Evolutionary conservation across 768 basidiomycete species (phyloP), one percentile per base, ranked within the genome.

Genomic region (Megacollybia marginata): DNA sequence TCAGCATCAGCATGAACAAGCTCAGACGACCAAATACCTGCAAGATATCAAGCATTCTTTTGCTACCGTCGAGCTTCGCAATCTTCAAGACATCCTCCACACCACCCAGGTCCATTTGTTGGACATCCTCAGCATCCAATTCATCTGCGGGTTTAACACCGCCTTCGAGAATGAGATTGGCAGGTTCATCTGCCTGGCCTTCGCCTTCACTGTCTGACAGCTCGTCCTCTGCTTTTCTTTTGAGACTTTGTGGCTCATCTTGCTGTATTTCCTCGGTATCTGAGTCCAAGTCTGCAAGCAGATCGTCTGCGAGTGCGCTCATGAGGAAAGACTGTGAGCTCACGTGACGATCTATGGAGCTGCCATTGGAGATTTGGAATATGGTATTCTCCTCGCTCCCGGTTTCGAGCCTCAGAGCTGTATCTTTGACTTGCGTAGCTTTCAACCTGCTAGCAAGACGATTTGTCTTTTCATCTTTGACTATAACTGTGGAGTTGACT

Each of bases 121-220:
- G 87, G 31, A 98, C 96, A 52, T 94, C 92, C 56, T 95, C 94
- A 28, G 74, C 83, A 62, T 97, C 93, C 42, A 98, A 72, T 68
- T 99, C 94, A 35, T 97, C 93, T n/a, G 94, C 92, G 12, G 95
- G 95, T 56, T 80, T 82, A 11, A 94, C 73, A 9, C 95, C 95
- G 1, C 93, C 94, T 48, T 88, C 88, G 0, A 88, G 73, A 5
- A 91, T 83, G 12, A 94, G 73, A 5, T 74, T 75, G 0, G 75
- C 76, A 7, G 69, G 75, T 16, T 61, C 78, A 18, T 65, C 71
- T 31, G 66, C 74, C 7, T 64, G 77, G 9, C 63, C 77, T 23
- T 57, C 67, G 16, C 78, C 78, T 70, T 82, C 79, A 32, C 74
- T 74, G 18, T 69, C 73, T 57, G 82, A 84, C 6, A 68, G 63